Evolutionary conservation across 306 rosid genomes (phyloP), one percentile per base, ranked within the genome.

Genomic region (Alnus rubra): DNA sequence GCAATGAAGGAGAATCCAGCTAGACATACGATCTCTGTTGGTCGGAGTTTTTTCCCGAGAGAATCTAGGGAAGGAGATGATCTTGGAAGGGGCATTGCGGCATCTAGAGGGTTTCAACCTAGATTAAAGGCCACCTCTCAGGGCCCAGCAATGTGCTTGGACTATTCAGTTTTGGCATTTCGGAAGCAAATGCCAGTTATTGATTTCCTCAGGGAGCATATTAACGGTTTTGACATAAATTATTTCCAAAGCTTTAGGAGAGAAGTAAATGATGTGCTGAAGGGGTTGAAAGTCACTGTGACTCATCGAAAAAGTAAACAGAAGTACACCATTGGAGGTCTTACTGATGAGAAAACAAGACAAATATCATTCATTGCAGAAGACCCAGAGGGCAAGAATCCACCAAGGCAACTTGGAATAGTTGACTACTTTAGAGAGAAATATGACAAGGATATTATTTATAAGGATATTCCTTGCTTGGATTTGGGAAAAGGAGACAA

Each of bases 1-100:
- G 96, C 88, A 68, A 74, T 93, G 80, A 93, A 89, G 84, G 91
- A 93, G 82, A 93, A 89, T 78, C 94, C 96, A 5, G 59, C 82
- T 13, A 84, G 88, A 75, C 69, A 71, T 7, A 82, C 89, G 76
- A 63, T 89, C 59, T 59, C 92, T 49, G 73, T 86, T 83, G 96
- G 97, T 13, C 79, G 91, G 1, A 71, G 50, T 54, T 93, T 86
- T 78, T 89, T 85, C 85, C 86, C 92, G 7, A 58, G 76, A n/a
- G 78, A 85, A 58, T 83, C 73, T 69, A 78, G 79, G 54, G 59
- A 33, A 30, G 68, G 55, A 33, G 79, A 84, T 84, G 88, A 93
- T 79, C 89, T 93, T 79, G 81, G 76, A 10, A 63, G 30, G 6
- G 97, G 97, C 71, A 54, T 85, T 69, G 68, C 79, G 5, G 94